A percentile compares a stretch with the other conserved stretches of the same genome.
These are phyloP conservation scores for Pigoraptor vietnamica DNA, from an alignment of 78 protist genomes.

Conservation along the genomic window DNA sequence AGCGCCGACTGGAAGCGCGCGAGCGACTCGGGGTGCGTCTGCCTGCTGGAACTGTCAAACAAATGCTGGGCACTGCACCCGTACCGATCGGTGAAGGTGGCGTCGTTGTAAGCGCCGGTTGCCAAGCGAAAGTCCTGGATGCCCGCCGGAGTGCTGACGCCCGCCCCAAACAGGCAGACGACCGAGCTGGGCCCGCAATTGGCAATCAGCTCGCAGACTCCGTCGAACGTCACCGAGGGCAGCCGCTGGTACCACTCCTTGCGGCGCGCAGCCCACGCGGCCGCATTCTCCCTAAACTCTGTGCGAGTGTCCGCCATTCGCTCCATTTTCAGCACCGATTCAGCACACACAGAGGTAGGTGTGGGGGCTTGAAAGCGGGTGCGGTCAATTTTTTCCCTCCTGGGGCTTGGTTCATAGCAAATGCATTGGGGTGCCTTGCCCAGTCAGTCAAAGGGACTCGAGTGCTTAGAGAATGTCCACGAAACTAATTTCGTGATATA, in stretches of 20 bases:
- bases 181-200: background rate
- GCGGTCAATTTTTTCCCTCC: too few relatives aligned
- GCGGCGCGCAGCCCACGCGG: background rate
- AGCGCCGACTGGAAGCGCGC: background rate
- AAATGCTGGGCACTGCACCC: background rate
- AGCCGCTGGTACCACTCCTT: background rate
- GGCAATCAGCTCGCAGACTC: background rate
- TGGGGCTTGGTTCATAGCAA: too few relatives aligned
- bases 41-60: background rate
- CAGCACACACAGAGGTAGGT: too few relatives aligned
- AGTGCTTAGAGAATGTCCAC: too few relatives aligned
- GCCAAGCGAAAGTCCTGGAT: background rate
- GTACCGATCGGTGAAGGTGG: background rate
- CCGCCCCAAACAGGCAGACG: background rate
- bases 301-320: too few relatives aligned
- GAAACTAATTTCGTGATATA: too few relatives aligned
- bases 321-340: too few relatives aligned
- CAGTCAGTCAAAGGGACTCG: too few relatives aligned
- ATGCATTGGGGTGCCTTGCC: too few relatives aligned
- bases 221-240: background rate
- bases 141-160: background rate
- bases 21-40: background rate
- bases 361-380: too few relatives aligned
- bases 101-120: background rate
- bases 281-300: background rate